Evolutionary conservation across 2,329 filamentous ascomycete species (phyloP).

Genomic region (Penicillium digitatum): DNA sequence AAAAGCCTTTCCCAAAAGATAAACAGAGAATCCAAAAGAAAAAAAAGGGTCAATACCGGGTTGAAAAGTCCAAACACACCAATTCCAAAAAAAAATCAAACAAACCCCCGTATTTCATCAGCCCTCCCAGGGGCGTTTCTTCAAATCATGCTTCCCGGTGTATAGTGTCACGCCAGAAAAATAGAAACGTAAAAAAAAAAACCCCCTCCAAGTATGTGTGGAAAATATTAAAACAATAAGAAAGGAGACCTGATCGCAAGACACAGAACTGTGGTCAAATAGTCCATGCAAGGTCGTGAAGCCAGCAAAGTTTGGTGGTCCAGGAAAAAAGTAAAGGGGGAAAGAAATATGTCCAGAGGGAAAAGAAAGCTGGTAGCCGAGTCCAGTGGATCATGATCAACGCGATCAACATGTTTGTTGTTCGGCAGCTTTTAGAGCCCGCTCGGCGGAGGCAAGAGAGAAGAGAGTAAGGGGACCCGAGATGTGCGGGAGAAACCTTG

Average conservation of each 20-base stretch:
- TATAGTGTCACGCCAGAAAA: constrained; percentile 18
- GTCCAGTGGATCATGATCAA: constrained; percentile 14
- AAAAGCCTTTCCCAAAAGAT: constrained; percentile 8
- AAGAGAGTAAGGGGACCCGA: constrained; percentile 1
- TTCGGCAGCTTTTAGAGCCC: constrained; percentile 12
- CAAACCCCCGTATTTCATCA: constrained; percentile 13
- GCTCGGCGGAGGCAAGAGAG: neutral
- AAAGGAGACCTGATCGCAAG: constrained; percentile 3
- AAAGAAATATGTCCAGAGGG: constrained; percentile 13
- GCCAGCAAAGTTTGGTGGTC: constrained; percentile 4
- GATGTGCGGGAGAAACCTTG: neutral
- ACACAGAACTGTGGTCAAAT: constrained; percentile 7
- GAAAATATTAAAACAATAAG: constrained; percentile 25
- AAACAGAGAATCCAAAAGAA: constrained; percentile 3
- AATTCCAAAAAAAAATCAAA: constrained; percentile 3
- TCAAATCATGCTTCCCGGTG: constrained; percentile 21
- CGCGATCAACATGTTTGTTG: constrained; percentile 9
- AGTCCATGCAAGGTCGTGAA: constrained; percentile 8
- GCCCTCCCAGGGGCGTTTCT: constrained; percentile 12
- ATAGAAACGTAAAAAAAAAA: constrained; percentile 9
- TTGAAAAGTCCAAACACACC: constrained; percentile 1
- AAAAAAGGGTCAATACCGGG: constrained; percentile 7
- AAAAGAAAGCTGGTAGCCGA: constrained; percentile 18
- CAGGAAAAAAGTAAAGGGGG: constrained; percentile 7
- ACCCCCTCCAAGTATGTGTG: constrained; percentile 13